Evolutionary conservation across 2,329 filamentous ascomycete genomes (phyloP).

Genomic region (Fusarium sp.): DNA sequence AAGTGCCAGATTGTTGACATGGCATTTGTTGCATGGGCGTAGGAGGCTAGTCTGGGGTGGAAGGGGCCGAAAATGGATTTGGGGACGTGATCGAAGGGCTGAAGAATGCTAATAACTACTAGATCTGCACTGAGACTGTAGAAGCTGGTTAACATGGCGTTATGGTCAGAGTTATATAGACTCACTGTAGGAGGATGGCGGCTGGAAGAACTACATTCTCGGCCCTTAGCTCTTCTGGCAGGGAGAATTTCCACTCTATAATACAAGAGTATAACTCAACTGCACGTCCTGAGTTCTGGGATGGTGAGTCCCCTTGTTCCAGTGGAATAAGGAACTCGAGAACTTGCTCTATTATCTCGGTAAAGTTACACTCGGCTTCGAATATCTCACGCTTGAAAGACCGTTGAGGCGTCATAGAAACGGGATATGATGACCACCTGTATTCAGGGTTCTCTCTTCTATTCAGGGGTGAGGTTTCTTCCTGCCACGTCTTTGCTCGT

Average conservation of each 20-base stretch:
- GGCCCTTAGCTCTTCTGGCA: conserved; percentile 23
- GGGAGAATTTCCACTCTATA: conserved; percentile 33
- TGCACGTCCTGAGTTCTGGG: not conserved
- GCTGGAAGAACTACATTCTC: conserved; percentile 24
- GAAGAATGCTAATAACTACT: conserved; percentile 23
- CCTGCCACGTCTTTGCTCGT: conserved; percentile 20
- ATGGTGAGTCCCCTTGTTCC: not conserved
- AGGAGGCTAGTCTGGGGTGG: conserved; percentile 11
- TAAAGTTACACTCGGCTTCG: conserved; percentile 26
- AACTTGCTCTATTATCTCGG: conserved; percentile 30
- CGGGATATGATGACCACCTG: conserved; percentile 37
- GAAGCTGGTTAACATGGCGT: not conserved
- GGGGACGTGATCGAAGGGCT: conserved; percentile 23
- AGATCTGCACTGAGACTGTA: conserved; percentile 22
- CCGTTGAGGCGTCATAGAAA: conserved; percentile 10
- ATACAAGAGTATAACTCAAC: conserved; percentile 17
- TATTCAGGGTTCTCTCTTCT: conserved; percentile 25
- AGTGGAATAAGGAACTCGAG: conserved; percentile 28
- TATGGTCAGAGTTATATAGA: fast-evolving
- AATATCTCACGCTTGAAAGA: conserved; percentile 32
- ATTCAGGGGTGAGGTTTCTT: conserved; percentile 10
- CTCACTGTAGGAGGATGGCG: conserved; percentile 30
- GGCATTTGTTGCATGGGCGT: conserved; percentile 31
- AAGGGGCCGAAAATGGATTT: conserved; percentile 33
- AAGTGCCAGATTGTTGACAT: conserved; percentile 40